Base-by-base conservation (phyloP, 768 basidiomycete species). In the Trametes cingulata region DNA sequence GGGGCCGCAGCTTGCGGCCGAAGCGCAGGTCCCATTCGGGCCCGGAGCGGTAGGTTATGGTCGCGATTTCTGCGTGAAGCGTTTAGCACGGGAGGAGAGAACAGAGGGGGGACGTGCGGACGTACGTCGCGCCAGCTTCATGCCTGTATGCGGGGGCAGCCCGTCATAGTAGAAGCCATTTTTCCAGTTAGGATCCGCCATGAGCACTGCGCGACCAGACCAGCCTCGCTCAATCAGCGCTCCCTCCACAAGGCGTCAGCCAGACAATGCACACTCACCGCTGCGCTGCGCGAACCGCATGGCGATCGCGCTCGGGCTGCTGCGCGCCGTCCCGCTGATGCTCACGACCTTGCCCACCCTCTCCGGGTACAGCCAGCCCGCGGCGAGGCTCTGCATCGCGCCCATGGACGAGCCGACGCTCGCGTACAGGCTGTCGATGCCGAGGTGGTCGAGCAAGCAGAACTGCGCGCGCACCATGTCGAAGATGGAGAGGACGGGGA, bases 111-210 rank as follows among this genome's bases (percentile, higher is more conserved):
- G 36, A 25, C 19, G 19, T 49, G 9, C 22, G 17, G 13, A 77
- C 87, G 68, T 69, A 97, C 95, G 97, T 65, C 97, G 84, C 25
- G 97, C 97, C 19, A 99, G 84, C 72, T 99, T 99, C 95, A 99
- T 98, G 27, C 97, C 97, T 1, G 87, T 91, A 71, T 99, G 97
- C 0, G 97, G 97, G 1, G 97, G 97, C n/a, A 95, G 72, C 8
- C 82, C 80, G 60, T 96, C 93, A 71, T 99, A 99, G 72, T 99
- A 99, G 74, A 96, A 98, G 4, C 97, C 97, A 36, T 94, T 88
- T 62, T 98, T 99, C 97, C 97, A 99, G 64, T 98, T 98, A 0
- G 96, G 96, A 74, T 99, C 97, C 1, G 96, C 91, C 97, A 99
- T 99, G 53, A 99, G 84, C 17, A 99, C 97, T 98, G 29, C 29